Conservation (phyloP, 2,329 filamentous ascomycete genomes). For the Phaeophleospora eucalypticola region DNA sequence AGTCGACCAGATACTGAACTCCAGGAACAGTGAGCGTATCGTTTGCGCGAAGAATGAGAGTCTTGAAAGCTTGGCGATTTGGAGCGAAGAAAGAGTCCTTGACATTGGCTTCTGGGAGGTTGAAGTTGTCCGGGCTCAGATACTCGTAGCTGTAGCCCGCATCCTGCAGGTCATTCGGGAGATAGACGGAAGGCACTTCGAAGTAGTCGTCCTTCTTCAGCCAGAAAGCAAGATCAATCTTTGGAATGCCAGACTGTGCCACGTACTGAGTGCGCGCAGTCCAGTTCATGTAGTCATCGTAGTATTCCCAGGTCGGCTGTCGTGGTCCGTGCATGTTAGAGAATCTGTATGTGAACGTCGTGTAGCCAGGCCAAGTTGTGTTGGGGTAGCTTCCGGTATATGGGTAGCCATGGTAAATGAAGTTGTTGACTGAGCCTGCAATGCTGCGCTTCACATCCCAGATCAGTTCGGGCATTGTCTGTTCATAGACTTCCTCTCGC, state of each 20-base stretch:
- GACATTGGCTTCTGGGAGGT: slow-evolving; percentile 37
- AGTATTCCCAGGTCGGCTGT: slow-evolving; percentile 43
- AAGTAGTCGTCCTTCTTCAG: slow-evolving; percentile 21
- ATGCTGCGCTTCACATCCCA: slow-evolving; percentile 38
- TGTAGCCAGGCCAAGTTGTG: slow-evolving; percentile 50
- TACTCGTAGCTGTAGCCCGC: slow-evolving; percentile 40
- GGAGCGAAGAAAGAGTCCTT: slow-evolving; percentile 37
- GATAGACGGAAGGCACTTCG: slow-evolving; percentile 15
- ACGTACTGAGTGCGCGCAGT: slow-evolving; percentile 38
- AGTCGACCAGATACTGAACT: slow-evolving; percentile 33
- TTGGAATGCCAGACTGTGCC: slow-evolving; percentile 38
- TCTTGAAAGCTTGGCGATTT: slow-evolving; percentile 40
- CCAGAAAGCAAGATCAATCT: slow-evolving; percentile 43
- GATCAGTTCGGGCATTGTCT: slow-evolving; percentile 31
- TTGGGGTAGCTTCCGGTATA: slow-evolving; percentile 42
- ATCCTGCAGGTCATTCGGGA: slow-evolving; percentile 24
- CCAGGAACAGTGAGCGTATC: slow-evolving; percentile 37
- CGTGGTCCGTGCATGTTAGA: slow-evolving; percentile 39
- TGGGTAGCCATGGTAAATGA: slow-evolving; percentile 44
- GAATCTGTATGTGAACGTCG: slow-evolving; percentile 42
- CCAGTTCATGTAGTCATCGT: slow-evolving; percentile 37
- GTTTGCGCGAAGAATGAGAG: slow-evolving; percentile 38
- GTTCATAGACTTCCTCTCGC: slow-evolving; percentile 24
- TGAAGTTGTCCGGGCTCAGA: slow-evolving; percentile 44
- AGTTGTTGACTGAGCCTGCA: slow-evolving; percentile 41